A percentile compares a stretch with the other conserved stretches of the same genome.
Conservation (phyloP, 306 rosid genomes). For the Medicago lupulina region DNA sequence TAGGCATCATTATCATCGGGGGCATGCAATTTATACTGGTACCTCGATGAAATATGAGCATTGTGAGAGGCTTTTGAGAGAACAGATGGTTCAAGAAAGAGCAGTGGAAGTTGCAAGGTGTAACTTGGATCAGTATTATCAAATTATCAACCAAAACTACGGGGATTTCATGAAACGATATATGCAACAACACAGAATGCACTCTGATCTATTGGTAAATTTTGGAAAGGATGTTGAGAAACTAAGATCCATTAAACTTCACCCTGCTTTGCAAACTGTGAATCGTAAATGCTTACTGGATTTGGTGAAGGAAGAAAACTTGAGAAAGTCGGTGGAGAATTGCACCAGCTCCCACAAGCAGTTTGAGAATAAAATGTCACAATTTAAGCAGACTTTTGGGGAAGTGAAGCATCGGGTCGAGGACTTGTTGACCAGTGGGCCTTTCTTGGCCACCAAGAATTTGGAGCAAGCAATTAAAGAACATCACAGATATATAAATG, state of each 20-base stretch:
- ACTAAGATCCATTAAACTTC: conserved; percentile 74
- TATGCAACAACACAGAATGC: conserved; percentile 70
- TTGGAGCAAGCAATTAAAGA: conserved; percentile 71
- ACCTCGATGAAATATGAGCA: conserved; percentile 65
- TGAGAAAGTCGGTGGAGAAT: conserved; percentile 80
- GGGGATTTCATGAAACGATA: conserved; percentile 88
- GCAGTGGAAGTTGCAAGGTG: conserved; percentile 90
- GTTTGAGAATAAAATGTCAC: conserved; percentile 89
- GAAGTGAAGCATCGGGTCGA: conserved; percentile 78
- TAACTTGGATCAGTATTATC: conserved; percentile 83
- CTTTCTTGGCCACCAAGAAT: conserved; percentile 50
- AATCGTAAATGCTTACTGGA: conserved; percentile 76
- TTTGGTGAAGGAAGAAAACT: conserved; percentile 89
- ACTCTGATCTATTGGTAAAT: conserved; percentile 82
- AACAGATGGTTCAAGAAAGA: conserved; percentile 91
- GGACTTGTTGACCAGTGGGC: conserved; percentile 66
- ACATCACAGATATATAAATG: conserved; percentile 63
- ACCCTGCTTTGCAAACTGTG: conserved; percentile 73
- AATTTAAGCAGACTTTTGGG: conserved; percentile 72
- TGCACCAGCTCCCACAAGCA: conserved; percentile 82
- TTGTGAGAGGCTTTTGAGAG: conserved; percentile 82
- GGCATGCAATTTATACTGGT: conserved; percentile 60
- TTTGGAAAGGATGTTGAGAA: conserved; percentile 78
- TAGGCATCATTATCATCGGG: conserved; percentile 76
- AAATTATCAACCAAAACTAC: conserved; percentile 76